Evolutionary conservation across 2,329 filamentous ascomycete species (phyloP), one percentile per base, ranked within the genome.

Genomic region (Colletotrichum sublineola): DNA sequence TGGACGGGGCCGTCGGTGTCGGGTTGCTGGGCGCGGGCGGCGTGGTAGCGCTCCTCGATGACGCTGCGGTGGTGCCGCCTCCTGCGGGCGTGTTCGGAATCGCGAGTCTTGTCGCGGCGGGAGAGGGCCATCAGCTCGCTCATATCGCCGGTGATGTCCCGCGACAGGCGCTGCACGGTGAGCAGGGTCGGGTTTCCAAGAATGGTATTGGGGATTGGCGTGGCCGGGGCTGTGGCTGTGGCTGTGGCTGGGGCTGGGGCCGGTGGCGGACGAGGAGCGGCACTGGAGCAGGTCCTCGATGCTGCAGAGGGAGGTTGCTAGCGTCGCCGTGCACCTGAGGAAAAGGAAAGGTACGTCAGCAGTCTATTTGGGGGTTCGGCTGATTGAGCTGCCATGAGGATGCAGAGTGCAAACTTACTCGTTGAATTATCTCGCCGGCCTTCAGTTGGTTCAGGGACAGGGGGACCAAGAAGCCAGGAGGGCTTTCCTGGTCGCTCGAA

Each of bases 401-500:
- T 6, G 33, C 33, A 20, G 46, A 24, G 14, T 15, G 15, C 9
- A 3, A 5, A 55, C 62, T 20, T n/a, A 56, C 62, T 14, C 62
- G 18, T 31, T 64, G 62, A 18, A 64, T 56, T 12, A 56, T 46
- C 50, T 56, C 62, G 50, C 62, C 52, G 11, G 62, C 50, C 18
- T 56, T 64, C 36, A 64, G 52, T 12, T 64, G 62, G 29, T 24
- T 64, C 52, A 64, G 62, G 38, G 62, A 64, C 29, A 64, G 18
- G 62, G 62, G 50, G 12, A 44, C 29, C 18, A 46, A 1, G 2
- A 15, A 2, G 18, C 29, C 12, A 20, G 40, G 20, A 40, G 48
- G 20, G 36, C 61, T 53, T 24, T 42, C 61, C 24, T 12, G 18
- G 6, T 53, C 36, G 48, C 48, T 42, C n/a, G 14, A 40, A 5